phyloP scores from a whole-genome alignment of 1,139 yeast species.

The Taiozyma sp. region DNA sequence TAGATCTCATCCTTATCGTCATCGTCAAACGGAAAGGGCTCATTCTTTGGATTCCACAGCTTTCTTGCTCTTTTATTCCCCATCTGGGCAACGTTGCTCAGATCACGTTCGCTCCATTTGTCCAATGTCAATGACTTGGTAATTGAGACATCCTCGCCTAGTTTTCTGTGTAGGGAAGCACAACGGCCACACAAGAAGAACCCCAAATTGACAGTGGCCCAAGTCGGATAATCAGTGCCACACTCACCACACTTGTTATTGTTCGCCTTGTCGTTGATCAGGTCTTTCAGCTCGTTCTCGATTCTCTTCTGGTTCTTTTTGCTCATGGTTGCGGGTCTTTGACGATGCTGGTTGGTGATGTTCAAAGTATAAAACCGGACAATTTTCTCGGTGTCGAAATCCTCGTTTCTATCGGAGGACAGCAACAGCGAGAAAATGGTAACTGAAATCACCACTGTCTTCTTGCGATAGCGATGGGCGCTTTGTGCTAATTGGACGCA shows the following conservation, averaged over 20 bases:
- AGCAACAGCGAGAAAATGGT: not conserved
- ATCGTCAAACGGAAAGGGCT: constrained; percentile 68
- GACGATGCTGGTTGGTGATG: not conserved
- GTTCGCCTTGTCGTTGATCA: constrained; percentile 38
- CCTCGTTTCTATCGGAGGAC: not conserved
- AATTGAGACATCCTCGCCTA: constrained; percentile 63
- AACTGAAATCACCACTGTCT: not conserved
- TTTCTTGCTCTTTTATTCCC: constrained; percentile 60
- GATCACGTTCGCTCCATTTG: constrained; percentile 60
- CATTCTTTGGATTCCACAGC: constrained; percentile 57
- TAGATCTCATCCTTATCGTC: constrained; percentile 50
- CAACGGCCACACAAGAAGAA: constrained; percentile 74
- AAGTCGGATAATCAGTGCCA: constrained; percentile 55
- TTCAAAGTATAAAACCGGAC: not conserved
- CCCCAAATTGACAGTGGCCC: constrained; percentile 50
- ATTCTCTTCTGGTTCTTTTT: constrained; percentile 22
- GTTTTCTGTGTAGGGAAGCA: constrained; percentile 69
- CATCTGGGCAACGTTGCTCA: constrained; percentile 37
- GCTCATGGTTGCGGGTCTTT: constrained; percentile 15
- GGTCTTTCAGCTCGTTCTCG: constrained; percentile 30
- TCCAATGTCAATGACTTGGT: constrained; percentile 83
- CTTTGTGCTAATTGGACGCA: not conserved
- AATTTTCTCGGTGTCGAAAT: not conserved
- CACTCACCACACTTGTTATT: constrained; percentile 74
- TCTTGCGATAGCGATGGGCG: not conserved